Conservation (phyloP, 768 basidiomycete genomes). For the Rhodosporidiobolus odoratus region DNA sequence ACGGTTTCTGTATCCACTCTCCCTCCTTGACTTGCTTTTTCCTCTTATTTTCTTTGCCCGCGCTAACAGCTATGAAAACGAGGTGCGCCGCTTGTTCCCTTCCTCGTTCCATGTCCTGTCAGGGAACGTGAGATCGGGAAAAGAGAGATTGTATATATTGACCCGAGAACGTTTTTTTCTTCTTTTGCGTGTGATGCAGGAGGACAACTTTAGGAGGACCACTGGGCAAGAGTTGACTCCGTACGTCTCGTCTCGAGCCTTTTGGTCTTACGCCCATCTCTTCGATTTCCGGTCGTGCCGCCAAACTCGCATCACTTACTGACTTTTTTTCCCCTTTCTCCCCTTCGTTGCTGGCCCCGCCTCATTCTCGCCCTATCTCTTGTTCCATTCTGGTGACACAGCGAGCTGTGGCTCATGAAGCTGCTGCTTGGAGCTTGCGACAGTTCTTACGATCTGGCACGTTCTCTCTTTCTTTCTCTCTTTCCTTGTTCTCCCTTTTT, state of each 20-base stretch:
- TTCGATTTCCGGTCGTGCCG: not conserved
- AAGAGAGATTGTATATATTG: too few species aligned
- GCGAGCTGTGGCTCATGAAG: conserved; percentile 8
- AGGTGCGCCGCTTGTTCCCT: too few species aligned
- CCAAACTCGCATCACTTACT: not conserved
- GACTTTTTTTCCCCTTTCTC: not conserved
- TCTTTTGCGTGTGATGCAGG: too few species aligned
- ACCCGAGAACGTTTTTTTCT: too few species aligned
- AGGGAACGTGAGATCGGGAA: too few species aligned
- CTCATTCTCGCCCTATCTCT: not conserved
- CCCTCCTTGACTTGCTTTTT: not conserved
- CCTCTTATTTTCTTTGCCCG: not conserved
- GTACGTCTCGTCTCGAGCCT: not conserved
- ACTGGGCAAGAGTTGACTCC: not conserved
- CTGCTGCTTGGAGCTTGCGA: not conserved
- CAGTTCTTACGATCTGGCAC: not conserved
- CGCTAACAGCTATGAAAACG: not conserved
- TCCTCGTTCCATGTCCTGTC: too few species aligned
- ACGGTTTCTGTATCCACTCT: not conserved
- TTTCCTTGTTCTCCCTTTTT: too few species aligned
- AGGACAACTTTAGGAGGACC: not conserved
- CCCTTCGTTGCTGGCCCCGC: not conserved
- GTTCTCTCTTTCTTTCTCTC: too few species aligned
- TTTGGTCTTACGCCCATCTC: not conserved
- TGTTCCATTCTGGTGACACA: not conserved